Percentiles rank a stretch among this genome's conserved stretches.
Evolutionary conservation across 1,139 yeast genomes (phyloP).

Genomic region (Geotrichum candidum): DNA sequence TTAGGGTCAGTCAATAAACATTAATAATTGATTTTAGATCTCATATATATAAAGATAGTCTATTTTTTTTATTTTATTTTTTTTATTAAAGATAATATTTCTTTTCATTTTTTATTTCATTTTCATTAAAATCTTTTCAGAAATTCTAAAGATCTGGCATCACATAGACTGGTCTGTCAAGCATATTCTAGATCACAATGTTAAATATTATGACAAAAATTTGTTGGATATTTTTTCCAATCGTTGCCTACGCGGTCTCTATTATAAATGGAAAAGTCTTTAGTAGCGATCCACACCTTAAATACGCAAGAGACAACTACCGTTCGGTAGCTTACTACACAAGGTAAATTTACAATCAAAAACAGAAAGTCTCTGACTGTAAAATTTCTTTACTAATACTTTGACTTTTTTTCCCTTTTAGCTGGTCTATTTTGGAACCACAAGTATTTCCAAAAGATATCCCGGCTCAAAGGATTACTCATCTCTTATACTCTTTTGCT

Average conservation of each 20-base stretch:
- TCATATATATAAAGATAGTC: not conserved
- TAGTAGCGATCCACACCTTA: not conserved
- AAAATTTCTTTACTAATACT: not conserved
- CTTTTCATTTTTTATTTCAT: no score
- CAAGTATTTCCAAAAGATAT: conserved; percentile 2
- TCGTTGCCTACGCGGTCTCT: not conserved
- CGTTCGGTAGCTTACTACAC: conserved; percentile 3
- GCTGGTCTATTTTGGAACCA: conserved; percentile 1
- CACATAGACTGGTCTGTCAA: no score
- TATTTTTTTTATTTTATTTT: no score
- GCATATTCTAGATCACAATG: not conserved
- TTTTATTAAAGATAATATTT: no score
- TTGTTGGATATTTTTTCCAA: not conserved
- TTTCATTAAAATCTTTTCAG: no score
- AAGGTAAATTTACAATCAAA: not conserved
- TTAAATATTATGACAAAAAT: no score
- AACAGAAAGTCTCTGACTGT: not conserved
- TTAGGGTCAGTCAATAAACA: not conserved
- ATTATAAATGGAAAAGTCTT: not conserved
- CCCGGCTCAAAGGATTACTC: conserved; percentile 2
- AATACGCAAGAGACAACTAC: not conserved
- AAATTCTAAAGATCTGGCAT: no score
- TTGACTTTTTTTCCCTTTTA: not conserved
- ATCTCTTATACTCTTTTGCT: conserved; percentile 2
- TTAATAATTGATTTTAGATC: no score